Conservation (phyloP, 352 stramenopile genomes). For the Phytophthora syringae region DNA sequence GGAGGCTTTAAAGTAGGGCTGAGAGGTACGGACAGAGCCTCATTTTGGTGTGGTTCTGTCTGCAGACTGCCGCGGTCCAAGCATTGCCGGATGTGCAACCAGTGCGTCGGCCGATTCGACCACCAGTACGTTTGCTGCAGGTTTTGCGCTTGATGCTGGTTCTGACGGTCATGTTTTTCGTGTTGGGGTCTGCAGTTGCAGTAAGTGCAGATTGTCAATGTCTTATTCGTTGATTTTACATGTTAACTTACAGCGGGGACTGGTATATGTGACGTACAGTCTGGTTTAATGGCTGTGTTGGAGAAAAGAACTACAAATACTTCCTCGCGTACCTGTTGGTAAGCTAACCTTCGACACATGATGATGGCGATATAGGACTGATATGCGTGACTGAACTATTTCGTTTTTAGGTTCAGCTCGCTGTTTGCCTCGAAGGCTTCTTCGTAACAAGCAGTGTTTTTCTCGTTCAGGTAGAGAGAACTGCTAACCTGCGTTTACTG, state of each 20-base stretch:
- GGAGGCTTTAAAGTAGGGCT: background rate
- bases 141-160: background rate
- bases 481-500: too few species aligned
- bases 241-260: background rate
- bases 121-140: constrained; percentile 77
- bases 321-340: constrained; percentile 74
- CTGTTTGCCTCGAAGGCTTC: constrained; percentile 59
- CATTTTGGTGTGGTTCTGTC: background rate
- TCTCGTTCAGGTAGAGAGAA: constrained; percentile 58
- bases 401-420: constrained; percentile 44
- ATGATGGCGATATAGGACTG: background rate
- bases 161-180: constrained; percentile 3
- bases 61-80: constrained; percentile 84
- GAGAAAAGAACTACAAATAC: constrained; percentile 80
- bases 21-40: background rate
- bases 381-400: background rate
- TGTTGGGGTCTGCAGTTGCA: constrained; percentile 34
- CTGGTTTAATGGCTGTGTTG: constrained; percentile 89
- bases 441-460: constrained; percentile 63
- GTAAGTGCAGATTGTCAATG: constrained; percentile 17
- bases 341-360: constrained; percentile 1
- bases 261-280: constrained; percentile 40
- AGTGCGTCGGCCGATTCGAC: constrained; percentile 90
- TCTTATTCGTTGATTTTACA: background rate
- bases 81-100: constrained; percentile 90